These are phyloP conservation scores for Capsicum baccatum DNA, from an alignment of 257 asterid species.

Conservation along the genomic window DNA sequence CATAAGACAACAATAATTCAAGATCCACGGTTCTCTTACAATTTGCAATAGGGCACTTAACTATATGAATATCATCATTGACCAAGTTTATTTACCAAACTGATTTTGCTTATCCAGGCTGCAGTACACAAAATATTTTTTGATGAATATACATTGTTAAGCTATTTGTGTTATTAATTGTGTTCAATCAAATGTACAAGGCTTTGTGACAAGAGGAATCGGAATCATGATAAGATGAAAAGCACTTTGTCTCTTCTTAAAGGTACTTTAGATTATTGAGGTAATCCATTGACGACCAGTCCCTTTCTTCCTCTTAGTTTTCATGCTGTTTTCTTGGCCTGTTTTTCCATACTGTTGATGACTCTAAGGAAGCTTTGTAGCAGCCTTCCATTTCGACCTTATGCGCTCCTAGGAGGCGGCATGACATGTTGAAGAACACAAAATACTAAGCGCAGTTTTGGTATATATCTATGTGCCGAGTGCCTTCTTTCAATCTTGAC, in stretches of 20 bases:
- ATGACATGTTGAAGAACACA: not conserved
- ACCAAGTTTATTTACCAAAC: not conserved
- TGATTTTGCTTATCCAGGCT: slow-evolving; percentile 29
- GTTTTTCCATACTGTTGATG: too few species aligned
- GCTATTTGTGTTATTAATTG: too few species aligned
- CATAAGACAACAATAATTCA: not conserved
- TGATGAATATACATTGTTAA: too few species aligned
- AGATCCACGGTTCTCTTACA: not conserved
- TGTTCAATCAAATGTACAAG: too few species aligned
- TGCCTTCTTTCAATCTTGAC: not conserved
- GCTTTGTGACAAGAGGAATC: too few species aligned
- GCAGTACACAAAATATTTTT: not conserved
- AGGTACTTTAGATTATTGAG: too few species aligned
- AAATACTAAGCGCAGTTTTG: not conserved
- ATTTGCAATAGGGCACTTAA: slow-evolving; percentile 29
- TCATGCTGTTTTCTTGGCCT: too few species aligned
- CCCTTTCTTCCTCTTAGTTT: too few species aligned
- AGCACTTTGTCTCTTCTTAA: too few species aligned
- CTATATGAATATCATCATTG: not conserved
- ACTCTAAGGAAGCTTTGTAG: not conserved
- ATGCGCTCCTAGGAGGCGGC: slow-evolving; percentile 2
- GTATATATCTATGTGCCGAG: not conserved
- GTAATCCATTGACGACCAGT: too few species aligned
- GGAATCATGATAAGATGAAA: too few species aligned
- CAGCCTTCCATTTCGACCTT: not conserved